phyloP scores from a whole-genome alignment of 441 rosid genomes.

The Populus hybrid region DNA sequence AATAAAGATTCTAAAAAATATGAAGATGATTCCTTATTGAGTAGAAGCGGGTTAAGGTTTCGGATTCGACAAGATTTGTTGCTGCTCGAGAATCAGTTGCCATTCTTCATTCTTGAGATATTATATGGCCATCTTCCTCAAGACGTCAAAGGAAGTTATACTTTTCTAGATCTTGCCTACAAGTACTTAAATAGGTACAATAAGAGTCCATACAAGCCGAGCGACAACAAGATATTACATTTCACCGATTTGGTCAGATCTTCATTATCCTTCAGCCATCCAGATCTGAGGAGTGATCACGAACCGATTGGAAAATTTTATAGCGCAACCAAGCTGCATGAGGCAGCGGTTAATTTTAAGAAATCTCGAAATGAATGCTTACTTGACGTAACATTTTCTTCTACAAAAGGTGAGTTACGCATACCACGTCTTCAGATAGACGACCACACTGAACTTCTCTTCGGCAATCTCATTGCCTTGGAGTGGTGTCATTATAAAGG shows the following conservation, averaged over 20 bases:
- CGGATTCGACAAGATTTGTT: conserved; percentile 22
- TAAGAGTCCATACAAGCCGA: not conserved
- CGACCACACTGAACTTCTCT: no score
- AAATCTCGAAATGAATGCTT: not conserved
- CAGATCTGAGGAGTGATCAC: no score
- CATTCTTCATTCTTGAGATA: conserved; percentile 11
- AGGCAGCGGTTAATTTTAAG: conserved; percentile 25
- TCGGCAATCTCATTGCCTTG: no score
- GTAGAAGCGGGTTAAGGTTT: conserved; percentile 14
- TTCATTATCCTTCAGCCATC: not conserved
- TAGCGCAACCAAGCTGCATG: conserved; percentile 22
- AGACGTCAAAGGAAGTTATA: not conserved
- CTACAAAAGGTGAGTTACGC: no score
- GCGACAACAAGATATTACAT: not conserved
- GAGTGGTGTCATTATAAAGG: no score
- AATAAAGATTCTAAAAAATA: not conserved
- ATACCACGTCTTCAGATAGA: no score
- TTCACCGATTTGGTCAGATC: conserved; percentile 21
- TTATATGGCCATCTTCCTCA: conserved; percentile 5
- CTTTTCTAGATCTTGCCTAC: conserved; percentile 18
- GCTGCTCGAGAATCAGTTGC: conserved; percentile 31
- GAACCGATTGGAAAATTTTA: not conserved
- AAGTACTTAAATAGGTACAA: conserved; percentile 18
- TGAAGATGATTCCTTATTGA: conserved; percentile 9
- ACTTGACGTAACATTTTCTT: conserved; percentile 9